These are phyloP conservation scores for Chiua sp. DNA, from an alignment of 1,284 basidiomycete species.

Conservation along the genomic window DNA sequence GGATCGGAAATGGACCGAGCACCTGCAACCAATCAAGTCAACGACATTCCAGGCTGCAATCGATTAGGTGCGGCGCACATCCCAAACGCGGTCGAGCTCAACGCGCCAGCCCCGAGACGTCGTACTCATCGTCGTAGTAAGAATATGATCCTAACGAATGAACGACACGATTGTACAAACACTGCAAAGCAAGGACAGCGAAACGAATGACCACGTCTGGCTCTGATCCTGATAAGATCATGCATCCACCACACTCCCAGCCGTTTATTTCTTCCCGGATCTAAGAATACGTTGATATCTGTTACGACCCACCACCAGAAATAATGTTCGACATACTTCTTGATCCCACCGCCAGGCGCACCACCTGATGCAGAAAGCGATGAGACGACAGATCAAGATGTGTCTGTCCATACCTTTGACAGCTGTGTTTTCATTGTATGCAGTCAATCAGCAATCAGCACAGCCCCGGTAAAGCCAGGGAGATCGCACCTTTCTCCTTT, in stretches of 20 bases:
- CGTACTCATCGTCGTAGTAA: constrained; percentile 8
- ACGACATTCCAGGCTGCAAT: neutral
- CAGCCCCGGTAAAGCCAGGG: neutral
- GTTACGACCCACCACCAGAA: constrained; percentile 8
- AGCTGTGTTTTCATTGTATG: constrained; percentile 44
- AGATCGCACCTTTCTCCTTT: constrained; percentile 64
- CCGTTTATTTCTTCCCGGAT: constrained; percentile 70
- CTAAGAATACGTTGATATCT: constrained; percentile 40
- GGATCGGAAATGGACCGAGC: constrained; percentile 81
- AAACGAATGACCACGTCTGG: neutral
- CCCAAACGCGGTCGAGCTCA: constrained; percentile 31
- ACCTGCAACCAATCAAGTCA: constrained; percentile 46
- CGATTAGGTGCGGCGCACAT: constrained; percentile 22
- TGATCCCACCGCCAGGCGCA: constrained; percentile 75
- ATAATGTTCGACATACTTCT: constrained; percentile 63
- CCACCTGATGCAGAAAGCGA: constrained; percentile 51
- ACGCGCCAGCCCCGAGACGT: constrained; percentile 24
- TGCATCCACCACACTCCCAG: neutral
- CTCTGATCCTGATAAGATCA: neutral
- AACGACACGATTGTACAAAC: neutral
- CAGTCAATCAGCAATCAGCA: neutral
- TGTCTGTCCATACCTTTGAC: constrained; percentile 56
- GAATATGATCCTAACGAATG: constrained; percentile 9
- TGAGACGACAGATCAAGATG: constrained; percentile 4
- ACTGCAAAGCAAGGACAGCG: neutral